Base-by-base conservation (phyloP, 1,139 yeast species). In the Sugiyamaella castrensis region DNA sequence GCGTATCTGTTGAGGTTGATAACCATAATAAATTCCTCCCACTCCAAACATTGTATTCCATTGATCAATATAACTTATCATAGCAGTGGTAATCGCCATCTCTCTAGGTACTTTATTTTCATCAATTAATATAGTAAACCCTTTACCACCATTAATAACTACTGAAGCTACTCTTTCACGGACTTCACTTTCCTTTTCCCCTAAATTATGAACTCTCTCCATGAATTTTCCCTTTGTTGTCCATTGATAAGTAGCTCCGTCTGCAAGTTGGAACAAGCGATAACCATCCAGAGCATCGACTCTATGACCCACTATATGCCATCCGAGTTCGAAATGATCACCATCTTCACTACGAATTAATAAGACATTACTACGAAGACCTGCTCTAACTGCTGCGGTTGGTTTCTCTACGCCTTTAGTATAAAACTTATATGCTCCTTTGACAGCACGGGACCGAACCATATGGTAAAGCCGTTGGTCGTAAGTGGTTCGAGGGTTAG, bases 201-300 rank as follows among this genome's bases (percentile, higher is more conserved):
- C 85, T 19, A 75, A 61, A 57, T 80, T 79, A 46, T 66, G 69
- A 10, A 81, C 82, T 52, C 71, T 71, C 61, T 82, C 87, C 53
- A 82, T 66, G 66, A 72, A 78, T 54, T 72, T 77, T 9, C 84
- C 85, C 51, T 72, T 70, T 37, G 75, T 74, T 2, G 86, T 79
- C 87, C 87, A 81, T 59, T 81, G 87, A 58, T 79, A 81, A 2
- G 78, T 77, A 45, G 63, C 59, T 5, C 85, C 85, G 59, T 81
- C 82, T 2, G 81, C 74, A 50, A 81, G 69, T 41, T 76, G 74
- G 60, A 81, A 81, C 71, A 77, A 68, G 55, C 85, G 70, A 61
- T 81, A 81, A 52, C 76, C 71, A 57, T 80, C 86, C 39, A 73
- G 70, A 2, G 83, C 83, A 62, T 80, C 86, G n/a, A 79, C 82